Conservation (phyloP, 805 yeast species). For the Suhomyces sp. region DNA sequence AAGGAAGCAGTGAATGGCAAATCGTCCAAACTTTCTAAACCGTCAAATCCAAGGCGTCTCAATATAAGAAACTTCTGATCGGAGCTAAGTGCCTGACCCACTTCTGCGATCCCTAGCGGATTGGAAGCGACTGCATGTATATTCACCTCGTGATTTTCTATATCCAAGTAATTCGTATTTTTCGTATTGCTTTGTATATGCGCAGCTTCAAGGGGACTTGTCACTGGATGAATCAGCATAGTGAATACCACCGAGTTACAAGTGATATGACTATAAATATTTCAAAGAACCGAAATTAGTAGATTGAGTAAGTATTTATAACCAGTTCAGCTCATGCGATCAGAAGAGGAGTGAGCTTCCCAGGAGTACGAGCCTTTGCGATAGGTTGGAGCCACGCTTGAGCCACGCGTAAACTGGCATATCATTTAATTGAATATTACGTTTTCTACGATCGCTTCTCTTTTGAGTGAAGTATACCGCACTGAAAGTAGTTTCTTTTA, state of each 20-base stretch:
- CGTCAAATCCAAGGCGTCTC: conserved; percentile 24
- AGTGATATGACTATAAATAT: neutral
- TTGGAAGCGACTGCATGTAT: conserved; percentile 22
- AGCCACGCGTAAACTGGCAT: neutral
- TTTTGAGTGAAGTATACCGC: neutral
- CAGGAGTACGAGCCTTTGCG: neutral
- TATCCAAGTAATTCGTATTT: neutral
- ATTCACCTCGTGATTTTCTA: conserved; percentile 11
- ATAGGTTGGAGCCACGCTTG: neutral
- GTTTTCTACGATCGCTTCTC: neutral
- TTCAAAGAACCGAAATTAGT: neutral
- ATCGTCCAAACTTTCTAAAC: conserved; percentile 28
- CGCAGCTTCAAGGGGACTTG: neutral
- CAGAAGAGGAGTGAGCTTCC: neutral
- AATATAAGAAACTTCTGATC: conserved; percentile 29
- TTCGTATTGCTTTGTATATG: neutral
- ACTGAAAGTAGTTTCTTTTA: neutral
- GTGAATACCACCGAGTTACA: neutral
- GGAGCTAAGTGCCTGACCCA: conserved; percentile 21
- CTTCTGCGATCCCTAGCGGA: conserved; percentile 21
- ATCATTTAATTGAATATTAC: neutral
- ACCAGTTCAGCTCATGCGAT: neutral
- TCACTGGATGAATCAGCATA: neutral
- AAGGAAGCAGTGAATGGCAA: conserved; percentile 28
- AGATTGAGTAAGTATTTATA: neutral